Evolutionary conservation across 164 flowering plant species (phyloP), one percentile per base, ranked within the genome.

Genomic region (Chloranthus sessilifolius): DNA sequence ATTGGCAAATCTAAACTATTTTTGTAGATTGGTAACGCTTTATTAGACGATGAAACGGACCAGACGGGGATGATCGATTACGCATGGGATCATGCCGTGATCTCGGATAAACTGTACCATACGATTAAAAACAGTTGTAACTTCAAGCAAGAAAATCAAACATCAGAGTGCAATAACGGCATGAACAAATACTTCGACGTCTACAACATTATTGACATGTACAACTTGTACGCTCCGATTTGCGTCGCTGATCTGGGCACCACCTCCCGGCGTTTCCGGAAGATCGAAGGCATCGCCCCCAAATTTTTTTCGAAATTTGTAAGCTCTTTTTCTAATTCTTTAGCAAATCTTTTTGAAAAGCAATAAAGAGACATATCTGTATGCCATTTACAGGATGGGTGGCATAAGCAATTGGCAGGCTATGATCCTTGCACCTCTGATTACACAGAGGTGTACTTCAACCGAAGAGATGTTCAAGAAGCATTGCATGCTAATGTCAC

Each of bases 401-500:
- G 43, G 43, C 43, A 40, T 16, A 40, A 16, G 19, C 10, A 11
- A 17, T 17, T 17, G 14, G 43, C 43, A 16, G 43, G 43, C 10
- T 40, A 40, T 17, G 43, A 40, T 17, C 43, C 43, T 9, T 40
- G 89, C 50, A 43, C 59, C 7, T 52, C 73, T 2, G 45, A 60
- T 17, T 77, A 85, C 48, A 67, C 80, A 1, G 65, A 62, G 24
- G 54, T 2, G 0, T 87, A 87, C 41, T 62, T 83, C 43, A 87
- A 87, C 44, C 74, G 87, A 45, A 75, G 75, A 1, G 96, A 87
- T 39, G 96, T 87, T 66, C 95, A 84, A 48, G 40, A 43, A 24
- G 89, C 95, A 11, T 75, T 87, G 12, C 95, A 87, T 64, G 95
- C 95, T 24, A 87, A 83, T 64, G 62, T 72, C 51, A 87, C 95